Evolutionary conservation across 352 stramenopile genomes (phyloP).

Genomic region (Phytophthora pisi): DNA sequence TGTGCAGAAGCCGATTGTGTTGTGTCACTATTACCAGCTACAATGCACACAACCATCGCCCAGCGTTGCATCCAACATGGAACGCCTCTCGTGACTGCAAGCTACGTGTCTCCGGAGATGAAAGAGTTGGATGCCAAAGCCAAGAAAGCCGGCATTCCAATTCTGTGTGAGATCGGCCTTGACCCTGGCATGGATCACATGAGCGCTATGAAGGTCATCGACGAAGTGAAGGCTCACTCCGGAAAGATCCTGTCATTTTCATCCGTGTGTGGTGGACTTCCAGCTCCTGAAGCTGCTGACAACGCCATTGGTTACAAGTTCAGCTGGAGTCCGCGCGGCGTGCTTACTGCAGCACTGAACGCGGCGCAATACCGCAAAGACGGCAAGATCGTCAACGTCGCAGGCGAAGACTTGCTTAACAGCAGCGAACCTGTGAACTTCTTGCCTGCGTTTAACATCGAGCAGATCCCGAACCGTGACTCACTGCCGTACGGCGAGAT

Average conservation of each 20-base stretch:
- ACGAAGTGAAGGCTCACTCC: slow-evolving; percentile 91
- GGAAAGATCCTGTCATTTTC: slow-evolving; percentile 92
- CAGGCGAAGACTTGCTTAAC: slow-evolving; percentile 87
- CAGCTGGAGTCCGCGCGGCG: slow-evolving; percentile 95
- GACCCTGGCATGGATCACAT: slow-evolving; percentile 98
- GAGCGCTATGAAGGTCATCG: slow-evolving; percentile 97
- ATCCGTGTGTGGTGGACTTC: slow-evolving; percentile 95
- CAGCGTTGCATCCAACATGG: slow-evolving; percentile 86
- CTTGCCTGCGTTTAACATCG: slow-evolving; percentile 92
- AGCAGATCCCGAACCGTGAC: slow-evolving; percentile 96
- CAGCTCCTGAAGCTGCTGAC: slow-evolving; percentile 93
- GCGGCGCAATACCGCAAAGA: slow-evolving; percentile 89
- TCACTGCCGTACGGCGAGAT: slow-evolving; percentile 93
- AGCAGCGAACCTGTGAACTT: slow-evolving; percentile 87
- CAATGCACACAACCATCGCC: slow-evolving; percentile 93
- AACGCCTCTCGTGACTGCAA: slow-evolving; percentile 94
- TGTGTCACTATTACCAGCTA: slow-evolving; percentile 93
- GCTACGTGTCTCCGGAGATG: slow-evolving; percentile 96
- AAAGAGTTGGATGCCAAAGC: slow-evolving; percentile 75
- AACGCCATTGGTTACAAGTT: slow-evolving; percentile 98
- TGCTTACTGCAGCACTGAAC: slow-evolving; percentile 94
- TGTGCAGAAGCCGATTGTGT: slow-evolving; percentile 91
- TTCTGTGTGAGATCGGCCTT: slow-evolving; percentile 96
- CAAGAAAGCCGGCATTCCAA: slow-evolving; percentile 82
- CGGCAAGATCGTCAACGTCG: slow-evolving; percentile 82